Conservation (phyloP, 345 rosid genomes). For the Euphorbia lathyris region DNA sequence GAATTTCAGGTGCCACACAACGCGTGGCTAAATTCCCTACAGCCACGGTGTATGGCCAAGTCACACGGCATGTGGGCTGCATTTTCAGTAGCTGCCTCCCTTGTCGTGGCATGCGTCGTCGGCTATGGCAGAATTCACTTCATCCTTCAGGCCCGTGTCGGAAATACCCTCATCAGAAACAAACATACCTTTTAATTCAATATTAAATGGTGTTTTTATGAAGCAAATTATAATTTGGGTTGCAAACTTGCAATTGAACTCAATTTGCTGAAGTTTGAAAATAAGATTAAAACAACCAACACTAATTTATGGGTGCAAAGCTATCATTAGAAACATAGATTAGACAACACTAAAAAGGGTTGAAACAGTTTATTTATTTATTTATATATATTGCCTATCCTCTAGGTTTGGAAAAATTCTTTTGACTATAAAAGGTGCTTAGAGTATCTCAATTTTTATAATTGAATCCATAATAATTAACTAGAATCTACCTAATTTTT, state of each 20-base stretch:
- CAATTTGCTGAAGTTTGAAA: background rate
- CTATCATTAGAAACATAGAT: constrained; percentile 31
- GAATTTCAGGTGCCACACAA: too few relatives aligned
- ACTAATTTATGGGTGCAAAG: constrained; percentile 1
- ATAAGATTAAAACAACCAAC: background rate
- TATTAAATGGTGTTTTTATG: too few relatives aligned
- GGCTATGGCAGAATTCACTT: too few relatives aligned
- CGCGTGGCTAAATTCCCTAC: too few relatives aligned
- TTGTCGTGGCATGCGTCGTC: too few relatives aligned
- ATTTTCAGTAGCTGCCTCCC: too few relatives aligned
- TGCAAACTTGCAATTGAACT: background rate
- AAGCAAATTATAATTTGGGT: constrained; percentile 5
- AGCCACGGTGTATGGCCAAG: too few relatives aligned
- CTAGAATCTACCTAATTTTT: too few relatives aligned
- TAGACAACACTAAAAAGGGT: constrained; percentile 42
- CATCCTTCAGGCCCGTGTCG: too few relatives aligned
- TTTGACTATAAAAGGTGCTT: constrained; percentile 37
- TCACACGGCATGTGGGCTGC: too few relatives aligned
- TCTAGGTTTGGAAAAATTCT: constrained; percentile 28
- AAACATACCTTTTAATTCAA: too few relatives aligned
- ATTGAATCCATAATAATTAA: background rate
- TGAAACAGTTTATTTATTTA: constrained; percentile 2
- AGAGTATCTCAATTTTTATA: constrained; percentile 1
- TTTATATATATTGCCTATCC: constrained; percentile 5
- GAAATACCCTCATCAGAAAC: too few relatives aligned